Conservation (phyloP, 441 rosid genomes). For the Syzygium malaccense region DNA sequence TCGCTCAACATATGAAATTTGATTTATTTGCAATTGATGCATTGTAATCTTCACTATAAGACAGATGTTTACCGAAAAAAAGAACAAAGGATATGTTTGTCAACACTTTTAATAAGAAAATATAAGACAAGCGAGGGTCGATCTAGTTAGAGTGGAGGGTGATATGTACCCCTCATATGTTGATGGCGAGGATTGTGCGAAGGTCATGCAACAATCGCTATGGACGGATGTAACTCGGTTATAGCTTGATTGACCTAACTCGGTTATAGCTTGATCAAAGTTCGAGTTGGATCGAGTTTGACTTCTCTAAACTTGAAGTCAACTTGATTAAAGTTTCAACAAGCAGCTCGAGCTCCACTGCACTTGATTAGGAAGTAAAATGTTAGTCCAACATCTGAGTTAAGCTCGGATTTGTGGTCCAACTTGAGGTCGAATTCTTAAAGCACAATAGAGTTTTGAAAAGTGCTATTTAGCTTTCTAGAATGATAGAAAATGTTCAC, state of each 20-base stretch:
- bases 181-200: neutral
- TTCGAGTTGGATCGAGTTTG: neutral
- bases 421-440: neutral
- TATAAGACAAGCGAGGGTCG: neutral
- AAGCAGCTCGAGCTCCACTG: neutral
- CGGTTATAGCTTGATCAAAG: neutral
- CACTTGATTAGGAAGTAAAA: neutral
- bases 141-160: neutral
- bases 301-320: neutral
- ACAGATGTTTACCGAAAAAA: neutral
- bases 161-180: neutral
- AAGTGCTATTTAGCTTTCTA: neutral
- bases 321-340: neutral
- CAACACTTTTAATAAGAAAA: neutral
- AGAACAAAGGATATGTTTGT: neutral
- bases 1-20: neutral
- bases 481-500: neutral
- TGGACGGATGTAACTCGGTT: accelerated
- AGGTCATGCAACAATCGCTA: neutral
- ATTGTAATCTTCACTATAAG: neutral
- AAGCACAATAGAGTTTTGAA: neutral
- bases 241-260: neutral
- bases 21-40: neutral
- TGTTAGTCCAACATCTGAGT: neutral
- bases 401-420: neutral